Conservation (phyloP, 805 yeast species). For the Pichia nakasei region DNA sequence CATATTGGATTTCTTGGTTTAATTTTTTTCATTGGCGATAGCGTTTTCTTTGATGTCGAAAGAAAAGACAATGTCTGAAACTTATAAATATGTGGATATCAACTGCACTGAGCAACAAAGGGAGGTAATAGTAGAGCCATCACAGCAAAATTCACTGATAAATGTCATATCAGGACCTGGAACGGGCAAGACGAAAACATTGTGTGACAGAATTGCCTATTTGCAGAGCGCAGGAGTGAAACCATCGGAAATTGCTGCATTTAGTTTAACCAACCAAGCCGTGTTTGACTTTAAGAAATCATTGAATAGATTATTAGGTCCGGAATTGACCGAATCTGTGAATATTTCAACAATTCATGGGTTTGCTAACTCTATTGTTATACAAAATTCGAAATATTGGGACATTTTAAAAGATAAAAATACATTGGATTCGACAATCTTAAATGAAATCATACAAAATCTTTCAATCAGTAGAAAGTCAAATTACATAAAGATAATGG, state of each 20-base stretch:
- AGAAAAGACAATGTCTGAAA: not conserved
- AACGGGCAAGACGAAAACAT: slow-evolving; percentile 59
- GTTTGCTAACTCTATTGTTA: slow-evolving; percentile 43
- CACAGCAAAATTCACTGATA: slow-evolving; percentile 32
- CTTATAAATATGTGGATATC: slow-evolving; percentile 10
- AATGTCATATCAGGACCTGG: slow-evolving; percentile 66
- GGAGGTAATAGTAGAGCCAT: slow-evolving; percentile 35
- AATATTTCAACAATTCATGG: slow-evolving; percentile 56
- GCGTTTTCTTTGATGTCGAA: no score
- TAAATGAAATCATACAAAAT: slow-evolving; percentile 1
- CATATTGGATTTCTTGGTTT: no score
- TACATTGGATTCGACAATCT: not conserved
- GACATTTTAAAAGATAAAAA: slow-evolving; percentile 43
- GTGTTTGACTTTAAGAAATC: slow-evolving; percentile 38
- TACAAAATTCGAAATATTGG: slow-evolving; percentile 26
- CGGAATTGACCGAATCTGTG: slow-evolving; percentile 26
- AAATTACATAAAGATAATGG: not conserved
- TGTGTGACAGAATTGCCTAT: slow-evolving; percentile 44
- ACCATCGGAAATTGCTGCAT: slow-evolving; percentile 50
- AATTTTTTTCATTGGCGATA: no score
- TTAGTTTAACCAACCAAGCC: slow-evolving; percentile 63
- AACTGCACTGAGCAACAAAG: slow-evolving; percentile 38
- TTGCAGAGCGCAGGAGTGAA: slow-evolving; percentile 29
- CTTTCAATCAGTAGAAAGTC: not conserved
- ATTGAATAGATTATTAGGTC: slow-evolving; percentile 27